Evolutionary conservation across 129 eudicot species (phyloP).

Genomic region (Flaveria sonorensis): DNA sequence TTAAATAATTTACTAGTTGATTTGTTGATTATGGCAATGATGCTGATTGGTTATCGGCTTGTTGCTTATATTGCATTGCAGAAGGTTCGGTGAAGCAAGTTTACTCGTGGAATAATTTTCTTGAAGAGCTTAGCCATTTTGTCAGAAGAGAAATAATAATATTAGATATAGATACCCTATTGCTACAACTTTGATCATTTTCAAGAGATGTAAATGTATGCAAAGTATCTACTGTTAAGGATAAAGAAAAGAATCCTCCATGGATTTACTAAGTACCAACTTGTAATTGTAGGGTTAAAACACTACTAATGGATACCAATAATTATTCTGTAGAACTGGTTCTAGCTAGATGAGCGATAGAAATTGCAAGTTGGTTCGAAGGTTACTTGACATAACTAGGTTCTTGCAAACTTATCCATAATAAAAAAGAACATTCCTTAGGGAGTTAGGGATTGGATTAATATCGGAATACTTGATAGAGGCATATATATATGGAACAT

Average conservation of each 20-base stretch:
- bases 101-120: slow-evolving; percentile 21
- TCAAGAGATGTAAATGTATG: slow-evolving; percentile 45
- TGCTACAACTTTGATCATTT: slow-evolving; percentile 58
- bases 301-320: slow-evolving; percentile 30
- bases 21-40: slow-evolving; percentile 64
- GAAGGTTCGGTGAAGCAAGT: slow-evolving; percentile 57
- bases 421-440: slow-evolving; percentile 22
- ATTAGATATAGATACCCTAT: slow-evolving; percentile 40
- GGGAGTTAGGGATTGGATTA: slow-evolving; percentile 15
- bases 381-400: slow-evolving; percentile 21
- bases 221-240: slow-evolving; percentile 27
- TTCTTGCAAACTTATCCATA: slow-evolving; percentile 34
- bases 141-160: slow-evolving; percentile 45
- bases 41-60: slow-evolving; percentile 85
- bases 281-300: slow-evolving; percentile 23
- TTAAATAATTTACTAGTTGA: slow-evolving; percentile 59
- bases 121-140: slow-evolving; percentile 46
- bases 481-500: slow-evolving; percentile 27
- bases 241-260: slow-evolving; percentile 19
- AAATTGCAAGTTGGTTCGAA: slow-evolving; percentile 26
- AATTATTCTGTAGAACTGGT: slow-evolving; percentile 27
- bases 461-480: slow-evolving; percentile 24
- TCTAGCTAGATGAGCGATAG: slow-evolving; percentile 23
- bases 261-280: slow-evolving; percentile 22
- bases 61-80: slow-evolving; percentile 84